Base-by-base conservation (phyloP, 2,329 filamentous ascomycete species). In the Ophiostoma novo-ulmi region DNA sequence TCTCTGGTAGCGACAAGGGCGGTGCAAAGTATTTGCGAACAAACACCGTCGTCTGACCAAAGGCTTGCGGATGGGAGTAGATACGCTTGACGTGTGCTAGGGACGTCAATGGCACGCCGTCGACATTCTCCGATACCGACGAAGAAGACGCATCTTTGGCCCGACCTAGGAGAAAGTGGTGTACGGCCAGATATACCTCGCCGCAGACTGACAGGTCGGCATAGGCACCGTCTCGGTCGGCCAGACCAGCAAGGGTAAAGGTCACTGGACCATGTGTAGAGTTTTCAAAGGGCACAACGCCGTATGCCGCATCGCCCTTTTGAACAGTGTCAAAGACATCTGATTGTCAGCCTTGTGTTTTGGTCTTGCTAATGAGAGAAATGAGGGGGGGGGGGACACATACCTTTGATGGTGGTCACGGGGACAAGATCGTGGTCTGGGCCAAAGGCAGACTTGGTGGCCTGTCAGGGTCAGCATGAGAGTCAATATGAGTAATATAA, bases 221-320 rank as follows among this genome's bases (percentile, higher is more conserved):
- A 77, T 91, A 92, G 63, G 81, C 80, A 61, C 79, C 80, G 55
- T 87, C 81, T 36, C 91, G 84, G 80, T 97, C 93, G 74, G 92
- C 92, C 72, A 99, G 88, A 74, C 94, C 87, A 80, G 97, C 94
- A 35, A 98, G 86, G 0, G 94, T 97, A 79, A 93, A 91, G 70
- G 95, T 88, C 68, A 99, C 95, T 70, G 91, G 90, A 76, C 95
- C 95, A 80, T 98, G 97, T 78, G 92, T 94, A 58, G 92, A 96
- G 82, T 99, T 99, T 78, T 98, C 94, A 80, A 97, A 94, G 7
- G 95, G 95, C 1, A 97, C 91, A 41, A 98, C 91, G 75, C 94
- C 95, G 71, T 89, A 89, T 69, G 85, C 80, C 0, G 87, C 87
- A 64, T 82, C 78, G 71, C 87, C 85, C 52, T 84, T 83, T 77